Base-by-base conservation (phyloP, 2,329 filamentous ascomycete species). In the Cytospora schulzeri region DNA sequence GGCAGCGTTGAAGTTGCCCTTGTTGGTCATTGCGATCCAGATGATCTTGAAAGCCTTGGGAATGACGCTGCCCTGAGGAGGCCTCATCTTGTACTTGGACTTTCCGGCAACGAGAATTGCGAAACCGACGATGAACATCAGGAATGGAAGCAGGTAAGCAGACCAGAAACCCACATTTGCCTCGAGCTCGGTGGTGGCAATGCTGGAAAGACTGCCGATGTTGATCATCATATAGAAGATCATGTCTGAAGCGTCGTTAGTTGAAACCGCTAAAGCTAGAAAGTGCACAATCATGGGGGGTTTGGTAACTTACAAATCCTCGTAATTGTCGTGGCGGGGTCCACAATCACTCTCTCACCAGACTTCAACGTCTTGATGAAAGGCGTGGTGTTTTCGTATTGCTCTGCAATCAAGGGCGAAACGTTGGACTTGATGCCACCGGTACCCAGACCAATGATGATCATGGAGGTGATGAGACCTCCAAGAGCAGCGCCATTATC, bases 221-320 rank as follows among this genome's bases (percentile, higher is more conserved):
- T 92, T 92, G 72, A 92, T 91, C 76, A 86, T 84, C 86, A 87
- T 90, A 79, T 90, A 91, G 67, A 91, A 86, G 56, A 87, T 81
- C 60, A 63, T 66, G 56, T 66, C 60, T 62, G 38, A 11, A 26
- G 38, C 26, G 15, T n/a, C 71, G 19, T 55, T 24, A 51, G 41
- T 17, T 15, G 8, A 9, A 29, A 3, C 22, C n/a, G n/a, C n/a
- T n/a, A n/a, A n/a, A n/a, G n/a, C 17, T 8, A 12, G n/a, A 22
- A 19, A 17, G 6, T 3, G 7, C 2, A 33, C 6, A 11, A 15
- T 52, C 3, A 15, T 11, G 7, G 7, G 4, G 11, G 15, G 6
- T 33, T 35, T n/a, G 26, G 14, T 88, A 83, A n/a, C 60, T 57
- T 35, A 62, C 60, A 66, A 4, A 66, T 66, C 17, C 64, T 63